A percentile compares a stretch with the other conserved stretches of the same genome.
Evolutionary conservation across 306 rosid genomes (phyloP).

Genomic region (Canavalia gladiata): DNA sequence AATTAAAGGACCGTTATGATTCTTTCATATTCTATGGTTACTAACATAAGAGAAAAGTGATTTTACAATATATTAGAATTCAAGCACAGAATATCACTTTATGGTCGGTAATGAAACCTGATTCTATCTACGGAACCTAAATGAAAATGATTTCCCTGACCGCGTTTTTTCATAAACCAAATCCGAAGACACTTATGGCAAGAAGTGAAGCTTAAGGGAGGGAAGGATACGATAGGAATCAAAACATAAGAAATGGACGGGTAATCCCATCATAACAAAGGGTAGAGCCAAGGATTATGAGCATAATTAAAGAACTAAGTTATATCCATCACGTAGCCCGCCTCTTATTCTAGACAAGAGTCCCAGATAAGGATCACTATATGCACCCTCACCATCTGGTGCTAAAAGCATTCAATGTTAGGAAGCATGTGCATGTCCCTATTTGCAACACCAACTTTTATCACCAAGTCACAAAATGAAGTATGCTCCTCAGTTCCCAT

Average conservation of each 20-base stretch:
- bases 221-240: neutral
- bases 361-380: neutral
- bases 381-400: constrained; percentile 3
- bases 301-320: neutral
- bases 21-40: no score
- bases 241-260: neutral
- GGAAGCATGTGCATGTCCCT: constrained; percentile 14
- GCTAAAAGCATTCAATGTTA: neutral
- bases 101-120: neutral
- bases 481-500: constrained; percentile 33
- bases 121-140: neutral
- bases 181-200: neutral
- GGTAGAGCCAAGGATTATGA: constrained; percentile 8
- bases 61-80: constrained; percentile 12
- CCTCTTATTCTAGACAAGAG: constrained; percentile 7
- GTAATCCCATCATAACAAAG: constrained; percentile 2
- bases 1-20: no score
- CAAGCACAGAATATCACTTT: neutral
- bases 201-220: neutral
- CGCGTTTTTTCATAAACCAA: constrained; percentile 7
- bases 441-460: constrained; percentile 20
- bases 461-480: constrained; percentile 20
- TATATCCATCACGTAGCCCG: neutral
- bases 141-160: constrained; percentile 6
- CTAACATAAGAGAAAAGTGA: neutral